Percentiles rank a stretch among this genome's conserved stretches.
Conservation (phyloP, 2,329 filamentous ascomycete genomes). For the Davidsoniella virescens region DNA sequence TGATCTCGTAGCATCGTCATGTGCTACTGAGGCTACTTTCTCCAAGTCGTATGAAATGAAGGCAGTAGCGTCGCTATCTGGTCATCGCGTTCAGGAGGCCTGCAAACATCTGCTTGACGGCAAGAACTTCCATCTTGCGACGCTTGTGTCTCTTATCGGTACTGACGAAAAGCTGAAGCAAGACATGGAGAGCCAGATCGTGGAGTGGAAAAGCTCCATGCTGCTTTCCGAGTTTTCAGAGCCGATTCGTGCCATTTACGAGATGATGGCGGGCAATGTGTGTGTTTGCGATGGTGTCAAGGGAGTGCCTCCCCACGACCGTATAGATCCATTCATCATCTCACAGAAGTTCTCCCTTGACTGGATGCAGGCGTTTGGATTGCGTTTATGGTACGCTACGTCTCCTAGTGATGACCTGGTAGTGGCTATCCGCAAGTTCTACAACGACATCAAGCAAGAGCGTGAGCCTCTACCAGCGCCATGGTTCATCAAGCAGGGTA, state of each 20-base stretch:
- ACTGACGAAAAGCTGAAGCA: slow-evolving; percentile 51
- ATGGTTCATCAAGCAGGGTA: slow-evolving; percentile 48
- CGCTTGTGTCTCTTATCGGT: slow-evolving; percentile 68
- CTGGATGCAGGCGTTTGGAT: slow-evolving; percentile 85
- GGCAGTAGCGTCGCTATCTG: slow-evolving; percentile 64
- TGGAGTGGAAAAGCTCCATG: slow-evolving; percentile 68
- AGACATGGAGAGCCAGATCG: slow-evolving; percentile 65
- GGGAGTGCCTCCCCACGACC: slow-evolving; percentile 59
- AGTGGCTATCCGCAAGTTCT: slow-evolving; percentile 56
- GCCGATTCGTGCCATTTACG: slow-evolving; percentile 72
- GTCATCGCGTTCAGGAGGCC: slow-evolving; percentile 64
- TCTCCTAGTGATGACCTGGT: slow-evolving; percentile 51
- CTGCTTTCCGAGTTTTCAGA: slow-evolving; percentile 78
- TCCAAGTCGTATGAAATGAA: slow-evolving; percentile 60
- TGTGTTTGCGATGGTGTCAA: slow-evolving; percentile 66
- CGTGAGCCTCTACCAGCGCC: slow-evolving; percentile 58
- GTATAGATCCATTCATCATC: slow-evolving; percentile 63
- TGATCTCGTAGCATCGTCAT: slow-evolving; percentile 45
- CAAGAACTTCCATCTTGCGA: slow-evolving; percentile 70
- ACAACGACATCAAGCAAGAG: slow-evolving; percentile 54
- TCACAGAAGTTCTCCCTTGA: slow-evolving; percentile 71
- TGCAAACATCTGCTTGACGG: slow-evolving; percentile 63
- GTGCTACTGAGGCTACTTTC: slow-evolving; percentile 36
- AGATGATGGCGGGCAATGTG: slow-evolving; percentile 77
- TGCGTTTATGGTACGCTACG: slow-evolving; percentile 79